phyloP scores from a whole-genome alignment of 225 moss, liverwort and hornwort species.

The Neckera pumila region DNA sequence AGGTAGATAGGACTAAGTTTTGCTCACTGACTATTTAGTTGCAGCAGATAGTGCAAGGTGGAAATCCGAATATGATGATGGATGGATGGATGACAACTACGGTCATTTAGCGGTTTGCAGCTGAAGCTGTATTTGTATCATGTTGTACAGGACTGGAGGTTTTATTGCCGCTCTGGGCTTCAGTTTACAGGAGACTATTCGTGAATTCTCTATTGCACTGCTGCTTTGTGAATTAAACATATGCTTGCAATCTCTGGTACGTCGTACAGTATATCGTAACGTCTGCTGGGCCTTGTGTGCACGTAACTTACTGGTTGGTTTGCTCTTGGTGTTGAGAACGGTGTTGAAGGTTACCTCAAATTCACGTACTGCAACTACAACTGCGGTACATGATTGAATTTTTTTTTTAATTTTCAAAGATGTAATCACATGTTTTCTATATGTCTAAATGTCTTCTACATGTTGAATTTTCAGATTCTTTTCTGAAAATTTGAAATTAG shows the following conservation, averaged over 20 bases:
- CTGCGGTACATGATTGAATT: not conserved
- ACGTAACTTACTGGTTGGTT: not conserved
- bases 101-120: slow-evolving; percentile 71
- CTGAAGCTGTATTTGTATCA: slow-evolving; percentile 70
- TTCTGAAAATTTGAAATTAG: not conserved
- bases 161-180: slow-evolving; percentile 38
- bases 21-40: slow-evolving; percentile 41
- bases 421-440: not conserved
- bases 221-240: not conserved
- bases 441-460: no score
- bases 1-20: slow-evolving; percentile 62
- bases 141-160: slow-evolving; percentile 83
- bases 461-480: not conserved
- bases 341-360: no score
- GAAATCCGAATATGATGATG: slow-evolving; percentile 35
- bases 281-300: not conserved
- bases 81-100: slow-evolving; percentile 24
- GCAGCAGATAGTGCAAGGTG: slow-evolving; percentile 59
- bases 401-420: not conserved
- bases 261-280: not conserved
- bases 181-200: slow-evolving; percentile 14
- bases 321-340: not conserved
- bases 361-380: not conserved
- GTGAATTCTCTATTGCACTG: not conserved
- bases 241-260: not conserved